A percentile compares a stretch with the other conserved stretches of the same genome.
Evolutionary conservation across 306 rosid genomes (phyloP).

Genomic region (Sesbania bispinosa): DNA sequence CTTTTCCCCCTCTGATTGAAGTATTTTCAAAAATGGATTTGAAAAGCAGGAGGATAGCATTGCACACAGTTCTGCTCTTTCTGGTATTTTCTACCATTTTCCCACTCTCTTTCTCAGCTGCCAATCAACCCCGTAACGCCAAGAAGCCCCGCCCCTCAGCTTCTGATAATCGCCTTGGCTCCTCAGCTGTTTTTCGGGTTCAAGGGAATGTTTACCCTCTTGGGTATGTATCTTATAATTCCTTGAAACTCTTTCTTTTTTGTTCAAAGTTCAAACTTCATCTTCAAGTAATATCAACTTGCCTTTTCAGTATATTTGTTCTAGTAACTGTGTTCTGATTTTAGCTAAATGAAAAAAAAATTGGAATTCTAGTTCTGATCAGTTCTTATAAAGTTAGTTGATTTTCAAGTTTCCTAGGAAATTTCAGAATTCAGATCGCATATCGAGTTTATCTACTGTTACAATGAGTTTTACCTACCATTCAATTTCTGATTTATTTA

Average conservation of each 20-base stretch:
- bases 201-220: slow-evolving; percentile 85
- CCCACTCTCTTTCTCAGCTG: slow-evolving; percentile 51
- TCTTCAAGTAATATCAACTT: not conserved
- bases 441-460: not conserved
- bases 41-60: slow-evolving; percentile 1
- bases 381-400: not conserved
- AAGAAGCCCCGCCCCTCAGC: not conserved
- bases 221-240: slow-evolving; percentile 49
- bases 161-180: slow-evolving; percentile 15
- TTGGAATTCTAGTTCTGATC: not conserved
- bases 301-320: not conserved
- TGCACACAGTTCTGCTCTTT: slow-evolving; percentile 23
- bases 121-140: slow-evolving; percentile 30
- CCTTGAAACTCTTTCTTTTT: not conserved
- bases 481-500: not conserved
- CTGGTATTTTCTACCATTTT: slow-evolving; percentile 37
- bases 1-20: not conserved
- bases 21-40: not conserved
- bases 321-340: not conserved
- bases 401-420: not conserved
- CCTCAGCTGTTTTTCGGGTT: slow-evolving; percentile 61
- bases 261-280: not conserved
- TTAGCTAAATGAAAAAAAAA: not conserved
- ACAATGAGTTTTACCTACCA: not conserved
- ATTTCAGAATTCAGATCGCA: not conserved